Conservation (phyloP, 768 basidiomycete species). For the Suillus bovinus region DNA sequence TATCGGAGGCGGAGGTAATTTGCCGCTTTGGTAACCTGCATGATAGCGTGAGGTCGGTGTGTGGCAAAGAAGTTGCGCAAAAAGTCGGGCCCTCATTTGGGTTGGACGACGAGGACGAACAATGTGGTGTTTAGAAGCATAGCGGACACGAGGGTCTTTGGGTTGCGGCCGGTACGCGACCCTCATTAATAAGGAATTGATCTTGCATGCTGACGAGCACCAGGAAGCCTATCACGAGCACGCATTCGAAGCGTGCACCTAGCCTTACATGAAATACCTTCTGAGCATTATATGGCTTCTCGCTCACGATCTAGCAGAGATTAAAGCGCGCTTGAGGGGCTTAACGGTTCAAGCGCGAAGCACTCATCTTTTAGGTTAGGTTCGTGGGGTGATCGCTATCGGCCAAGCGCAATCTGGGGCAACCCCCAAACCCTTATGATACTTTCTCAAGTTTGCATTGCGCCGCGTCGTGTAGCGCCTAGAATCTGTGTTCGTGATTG, state of each 20-base stretch:
- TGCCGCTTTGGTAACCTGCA: slow-evolving; percentile 47
- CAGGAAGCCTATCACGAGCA: slow-evolving; percentile 24
- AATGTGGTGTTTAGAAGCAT: slow-evolving; percentile 41
- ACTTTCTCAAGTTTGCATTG: not conserved
- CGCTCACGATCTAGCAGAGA: slow-evolving; percentile 21
- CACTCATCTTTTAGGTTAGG: slow-evolving; percentile 10
- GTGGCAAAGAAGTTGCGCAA: slow-evolving; percentile 45
- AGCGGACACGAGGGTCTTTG: slow-evolving; percentile 38
- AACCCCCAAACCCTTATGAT: not conserved
- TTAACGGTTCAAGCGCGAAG: slow-evolving; percentile 20
- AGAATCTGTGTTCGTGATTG: not conserved
- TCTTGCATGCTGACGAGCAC: not conserved
- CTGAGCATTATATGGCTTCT: not conserved
- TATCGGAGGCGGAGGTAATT: not conserved
- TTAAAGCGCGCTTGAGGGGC: slow-evolving; percentile 30
- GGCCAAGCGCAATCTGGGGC: not conserved
- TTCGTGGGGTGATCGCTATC: not conserved
- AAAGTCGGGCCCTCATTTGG: slow-evolving; percentile 63
- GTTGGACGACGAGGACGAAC: slow-evolving; percentile 63
- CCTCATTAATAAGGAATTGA: not conserved
- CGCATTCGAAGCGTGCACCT: slow-evolving; percentile 32
- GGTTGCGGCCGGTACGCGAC: slow-evolving; percentile 22
- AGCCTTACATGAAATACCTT: slow-evolving; percentile 26
- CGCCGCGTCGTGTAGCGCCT: not conserved
- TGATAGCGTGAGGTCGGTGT: slow-evolving; percentile 41